Conservation (phyloP, 176 grass and related monocot species). For the Rhynchospora pubera region DNA sequence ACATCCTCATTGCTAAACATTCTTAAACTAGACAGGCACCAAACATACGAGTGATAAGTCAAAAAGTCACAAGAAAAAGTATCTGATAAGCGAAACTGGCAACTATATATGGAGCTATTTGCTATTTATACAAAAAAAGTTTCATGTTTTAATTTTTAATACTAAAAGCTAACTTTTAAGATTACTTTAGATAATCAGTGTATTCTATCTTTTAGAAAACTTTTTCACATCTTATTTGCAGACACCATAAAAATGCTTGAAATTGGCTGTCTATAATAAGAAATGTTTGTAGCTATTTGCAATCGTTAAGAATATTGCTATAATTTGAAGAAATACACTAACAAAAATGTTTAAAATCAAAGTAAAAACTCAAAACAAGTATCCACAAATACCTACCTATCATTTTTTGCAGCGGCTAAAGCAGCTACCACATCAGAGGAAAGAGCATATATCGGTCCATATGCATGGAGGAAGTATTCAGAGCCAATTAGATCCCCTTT, state of each 20-base stretch:
- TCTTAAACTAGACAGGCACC: constrained; percentile 60
- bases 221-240: neutral
- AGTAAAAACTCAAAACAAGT: neutral
- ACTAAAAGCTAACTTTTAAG: neutral
- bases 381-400: constrained; percentile 71
- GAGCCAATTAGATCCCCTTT: constrained; percentile 70
- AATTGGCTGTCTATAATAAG: neutral
- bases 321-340: neutral
- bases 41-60: constrained; percentile 4
- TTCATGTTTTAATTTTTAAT: neutral
- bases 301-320: neutral
- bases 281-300: neutral
- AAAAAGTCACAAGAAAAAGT: neutral
- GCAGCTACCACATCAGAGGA: constrained; percentile 73
- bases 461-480: constrained; percentile 85
- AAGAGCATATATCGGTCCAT: constrained; percentile 75
- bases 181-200: neutral
- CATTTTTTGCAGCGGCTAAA: constrained; percentile 58
- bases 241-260: neutral
- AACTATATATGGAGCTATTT: neutral
- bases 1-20: constrained; percentile 81
- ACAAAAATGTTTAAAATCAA: neutral
- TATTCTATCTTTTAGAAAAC: neutral
- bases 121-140: neutral
- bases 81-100: neutral